Base-by-base conservation (phyloP, 352 stramenopile genomes). In the Phytopythium helicoides region DNA sequence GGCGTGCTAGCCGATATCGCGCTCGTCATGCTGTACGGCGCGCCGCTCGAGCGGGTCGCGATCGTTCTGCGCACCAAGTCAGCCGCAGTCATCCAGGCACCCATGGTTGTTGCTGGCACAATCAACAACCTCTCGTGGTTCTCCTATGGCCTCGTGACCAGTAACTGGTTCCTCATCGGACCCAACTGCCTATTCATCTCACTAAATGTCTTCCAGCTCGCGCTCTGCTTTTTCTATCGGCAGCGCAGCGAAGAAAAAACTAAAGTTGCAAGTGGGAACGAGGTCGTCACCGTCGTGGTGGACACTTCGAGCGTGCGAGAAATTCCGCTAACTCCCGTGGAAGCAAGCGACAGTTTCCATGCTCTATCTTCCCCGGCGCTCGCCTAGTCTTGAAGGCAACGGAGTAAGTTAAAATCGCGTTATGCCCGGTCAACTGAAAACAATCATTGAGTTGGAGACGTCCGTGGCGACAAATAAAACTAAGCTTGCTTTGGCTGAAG, bases 71-170 rank as follows among this genome's bases (percentile, higher is more conserved):
- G 64, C 28, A 62, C 69, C 39, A 60, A 53, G 22, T 82, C 70
- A 9, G 71, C 66, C 11, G 52, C 56, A 18, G 67, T 61, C 35
- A 55, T 87, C 28, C 56, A 55, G 15, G 60, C 73, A n/a, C 53
- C 57, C 11, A 62, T 78, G 56, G 50, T 84, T 18, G 48, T 58
- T n/a, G 64, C 69, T 1, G 68, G 65, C 23, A 75, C 64, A 11
- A 61, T 76, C 49, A 87, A 81, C 56, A 85, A 80, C 40, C 31
- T 66, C 10, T 61, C 68, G 19, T 87, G 76, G 76, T 64, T 82
- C 46, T 66, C 64, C 14, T 84, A 81, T 54, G 65, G 58, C n/a
- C 42, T 41, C 6, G 51, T 87, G 42, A 72, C 63, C n/a, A 56
- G 52, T 21, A 71, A 81, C 50, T 82, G 67, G 73, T 67, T 87